Evolutionary conservation across 805 yeast genomes (phyloP).

Genomic region (Lachancea lanzarotensis): DNA sequence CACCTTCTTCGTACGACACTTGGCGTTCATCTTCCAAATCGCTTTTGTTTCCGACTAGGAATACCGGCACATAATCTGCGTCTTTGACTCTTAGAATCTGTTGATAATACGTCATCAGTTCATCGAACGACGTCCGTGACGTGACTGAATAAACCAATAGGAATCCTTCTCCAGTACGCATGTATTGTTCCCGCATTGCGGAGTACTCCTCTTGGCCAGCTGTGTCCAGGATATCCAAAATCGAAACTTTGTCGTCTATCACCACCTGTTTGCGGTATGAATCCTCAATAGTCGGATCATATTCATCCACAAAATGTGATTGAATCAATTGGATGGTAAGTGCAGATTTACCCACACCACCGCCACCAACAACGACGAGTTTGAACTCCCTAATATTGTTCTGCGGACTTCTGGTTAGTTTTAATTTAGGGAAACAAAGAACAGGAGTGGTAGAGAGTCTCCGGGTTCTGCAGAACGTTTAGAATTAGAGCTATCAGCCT

Average conservation of each 20-base stretch:
- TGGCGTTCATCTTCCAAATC: conserved; percentile 74
- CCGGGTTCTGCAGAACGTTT: too few species aligned
- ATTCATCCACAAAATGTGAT: conserved; percentile 92
- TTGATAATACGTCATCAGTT: conserved; percentile 70
- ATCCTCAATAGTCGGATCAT: conserved; percentile 96
- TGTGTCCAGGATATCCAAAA: conserved; percentile 87
- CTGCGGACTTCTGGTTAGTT: background rate
- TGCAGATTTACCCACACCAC: conserved; percentile 98
- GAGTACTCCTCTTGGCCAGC: conserved; percentile 98
- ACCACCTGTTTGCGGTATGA: conserved; percentile 82
- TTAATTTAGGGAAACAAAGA: too few species aligned
- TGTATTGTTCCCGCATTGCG: conserved; percentile 89
- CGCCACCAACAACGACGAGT: conserved; percentile 95
- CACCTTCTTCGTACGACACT: conserved; percentile 62
- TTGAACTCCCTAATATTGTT: conserved; percentile 64
- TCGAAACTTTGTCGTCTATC: conserved; percentile 70
- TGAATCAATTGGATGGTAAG: conserved; percentile 92
- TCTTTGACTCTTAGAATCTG: conserved; percentile 77
- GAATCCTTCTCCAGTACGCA: conserved; percentile 95
- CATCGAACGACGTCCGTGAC: conserved; percentile 77
- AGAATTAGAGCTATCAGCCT: too few species aligned
- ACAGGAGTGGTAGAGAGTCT: too few species aligned
- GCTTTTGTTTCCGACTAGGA: conserved; percentile 73
- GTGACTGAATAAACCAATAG: conserved; percentile 83
- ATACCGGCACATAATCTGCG: conserved; percentile 65